Conservation (phyloP, 345 rosid genomes). For the Kandelia obovata region DNA sequence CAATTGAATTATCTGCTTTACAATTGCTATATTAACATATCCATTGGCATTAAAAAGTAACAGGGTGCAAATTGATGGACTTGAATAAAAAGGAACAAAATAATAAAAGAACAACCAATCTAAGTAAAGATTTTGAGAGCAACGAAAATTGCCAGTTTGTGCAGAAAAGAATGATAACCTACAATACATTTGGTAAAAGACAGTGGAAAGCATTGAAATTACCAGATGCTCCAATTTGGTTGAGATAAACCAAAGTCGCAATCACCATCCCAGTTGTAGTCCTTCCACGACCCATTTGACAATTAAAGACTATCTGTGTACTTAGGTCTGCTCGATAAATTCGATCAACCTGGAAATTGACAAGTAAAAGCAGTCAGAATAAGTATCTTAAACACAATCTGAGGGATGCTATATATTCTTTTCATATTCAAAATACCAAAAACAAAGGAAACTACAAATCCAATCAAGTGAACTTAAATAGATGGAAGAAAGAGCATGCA, state of each 20-base stretch:
- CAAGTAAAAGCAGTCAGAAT: conserved; percentile 7
- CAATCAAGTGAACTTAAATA: too few species aligned
- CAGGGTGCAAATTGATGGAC: too few species aligned
- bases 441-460: too few species aligned
- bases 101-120: background rate
- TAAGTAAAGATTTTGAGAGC: conserved; percentile 3
- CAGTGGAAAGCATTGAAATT: conserved; percentile 24
- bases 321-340: conserved; percentile 70
- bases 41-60: too few species aligned
- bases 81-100: background rate
- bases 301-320: conserved; percentile 79
- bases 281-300: conserved; percentile 99
- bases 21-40: too few species aligned
- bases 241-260: conserved; percentile 85
- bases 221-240: conserved; percentile 90
- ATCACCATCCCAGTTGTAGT: conserved; percentile 99
- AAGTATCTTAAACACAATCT: background rate
- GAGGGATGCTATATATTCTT: background rate
- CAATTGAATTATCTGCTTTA: too few species aligned
- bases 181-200: conserved; percentile 4
- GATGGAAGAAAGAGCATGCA: conserved; percentile 4
- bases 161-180: background rate
- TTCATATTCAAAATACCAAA: background rate
- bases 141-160: background rate
- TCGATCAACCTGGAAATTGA: conserved; percentile 64